A percentile compares a stretch with the other conserved stretches of the same genome.
Conservation (phyloP, 2,329 filamentous ascomycete species). For the Diplodia sapinea region DNA sequence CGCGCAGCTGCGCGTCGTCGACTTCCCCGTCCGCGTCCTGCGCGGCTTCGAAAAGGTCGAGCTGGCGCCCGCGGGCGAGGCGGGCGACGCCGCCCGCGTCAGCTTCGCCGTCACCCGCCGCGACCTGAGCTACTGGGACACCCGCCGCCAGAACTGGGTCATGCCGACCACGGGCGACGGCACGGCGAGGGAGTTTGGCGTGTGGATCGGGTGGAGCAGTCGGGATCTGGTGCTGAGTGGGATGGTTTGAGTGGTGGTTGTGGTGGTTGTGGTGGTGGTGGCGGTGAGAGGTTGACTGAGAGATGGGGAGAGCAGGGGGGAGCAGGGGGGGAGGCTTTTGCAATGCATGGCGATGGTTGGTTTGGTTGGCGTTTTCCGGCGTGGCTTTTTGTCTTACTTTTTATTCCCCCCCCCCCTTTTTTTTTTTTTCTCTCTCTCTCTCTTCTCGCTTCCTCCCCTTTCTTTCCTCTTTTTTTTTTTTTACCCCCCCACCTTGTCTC, state of each 20-base stretch:
- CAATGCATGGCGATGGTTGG: neutral
- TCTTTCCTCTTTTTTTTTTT: neutral
- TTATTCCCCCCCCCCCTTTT: too few relatives aligned
- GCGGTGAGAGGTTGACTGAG: neutral
- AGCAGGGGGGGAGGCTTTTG: neutral
- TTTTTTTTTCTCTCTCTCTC: neutral
- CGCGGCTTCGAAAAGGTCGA: slow-evolving; percentile 53
- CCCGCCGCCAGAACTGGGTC: slow-evolving; percentile 50
- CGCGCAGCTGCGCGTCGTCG: slow-evolving; percentile 38
- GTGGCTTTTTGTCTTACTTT: neutral
- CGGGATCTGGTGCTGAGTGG: slow-evolving; percentile 28
- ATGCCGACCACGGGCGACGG: slow-evolving; percentile 24
- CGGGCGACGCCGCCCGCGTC: slow-evolving; percentile 36
- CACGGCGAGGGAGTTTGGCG: slow-evolving; percentile 21
- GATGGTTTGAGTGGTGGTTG: slow-evolving; percentile 5
- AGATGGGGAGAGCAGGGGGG: too few relatives aligned
- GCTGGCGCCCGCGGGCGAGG: slow-evolving; percentile 37
- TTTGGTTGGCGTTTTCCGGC: neutral
- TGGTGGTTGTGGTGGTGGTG: too few relatives aligned
- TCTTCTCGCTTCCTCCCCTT: too few relatives aligned
- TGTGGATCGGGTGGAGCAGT: slow-evolving; percentile 30
- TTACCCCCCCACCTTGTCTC: neutral
- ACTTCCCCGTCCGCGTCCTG: slow-evolving; percentile 59
- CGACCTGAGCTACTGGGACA: slow-evolving; percentile 52
- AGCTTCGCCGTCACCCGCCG: slow-evolving; percentile 48